phyloP scores from a whole-genome alignment of 2,329 filamentous ascomycete genomes.

The Thielaviopsis ethacetica region DNA sequence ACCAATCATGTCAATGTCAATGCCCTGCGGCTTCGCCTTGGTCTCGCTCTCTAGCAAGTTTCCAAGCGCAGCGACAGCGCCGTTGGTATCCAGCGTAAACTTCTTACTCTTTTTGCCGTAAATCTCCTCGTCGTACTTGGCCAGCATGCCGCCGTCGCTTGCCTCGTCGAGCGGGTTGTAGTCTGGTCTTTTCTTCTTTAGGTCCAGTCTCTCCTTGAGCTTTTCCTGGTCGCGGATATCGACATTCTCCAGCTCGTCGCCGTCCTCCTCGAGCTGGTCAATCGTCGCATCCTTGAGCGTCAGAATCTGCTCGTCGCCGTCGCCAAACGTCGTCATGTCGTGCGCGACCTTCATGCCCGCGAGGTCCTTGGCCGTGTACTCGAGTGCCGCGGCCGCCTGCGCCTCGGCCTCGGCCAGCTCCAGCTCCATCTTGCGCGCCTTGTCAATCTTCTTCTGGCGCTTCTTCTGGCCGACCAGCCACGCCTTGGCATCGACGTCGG shows the following conservation, averaged over 20 bases:
- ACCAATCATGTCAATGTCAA: slow-evolving; percentile 68
- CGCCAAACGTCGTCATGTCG: slow-evolving; percentile 58
- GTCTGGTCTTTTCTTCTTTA: slow-evolving; percentile 77
- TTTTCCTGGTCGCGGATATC: slow-evolving; percentile 56
- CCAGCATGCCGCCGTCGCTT: slow-evolving; percentile 51
- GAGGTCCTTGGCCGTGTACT: slow-evolving; percentile 75
- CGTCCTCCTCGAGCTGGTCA: slow-evolving; percentile 59
- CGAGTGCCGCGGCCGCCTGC: slow-evolving; percentile 39
- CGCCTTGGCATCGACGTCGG: slow-evolving; percentile 65
- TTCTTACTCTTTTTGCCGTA: slow-evolving; percentile 74
- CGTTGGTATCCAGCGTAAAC: slow-evolving; percentile 72
- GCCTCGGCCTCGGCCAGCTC: slow-evolving; percentile 65
- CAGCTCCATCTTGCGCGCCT: slow-evolving; percentile 53
- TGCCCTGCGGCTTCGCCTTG: slow-evolving; percentile 47
- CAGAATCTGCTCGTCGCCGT: slow-evolving; percentile 72
- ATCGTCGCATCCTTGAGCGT: slow-evolving; percentile 91
- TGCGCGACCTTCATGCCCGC: slow-evolving; percentile 87
- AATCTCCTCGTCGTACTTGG: slow-evolving; percentile 93
- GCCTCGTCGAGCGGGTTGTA: slow-evolving; percentile 72
- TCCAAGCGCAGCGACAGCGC: slow-evolving; percentile 48
- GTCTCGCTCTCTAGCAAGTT: slow-evolving; percentile 34
- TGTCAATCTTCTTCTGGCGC: slow-evolving; percentile 77
- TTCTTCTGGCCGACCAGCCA: slow-evolving; percentile 90
- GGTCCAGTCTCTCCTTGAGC: slow-evolving; percentile 57
- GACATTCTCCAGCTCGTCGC: slow-evolving; percentile 75